Evolutionary conservation across 2,329 filamentous ascomycete genomes (phyloP).

Genomic region (Immersiporthe knoxdaviesiana): DNA sequence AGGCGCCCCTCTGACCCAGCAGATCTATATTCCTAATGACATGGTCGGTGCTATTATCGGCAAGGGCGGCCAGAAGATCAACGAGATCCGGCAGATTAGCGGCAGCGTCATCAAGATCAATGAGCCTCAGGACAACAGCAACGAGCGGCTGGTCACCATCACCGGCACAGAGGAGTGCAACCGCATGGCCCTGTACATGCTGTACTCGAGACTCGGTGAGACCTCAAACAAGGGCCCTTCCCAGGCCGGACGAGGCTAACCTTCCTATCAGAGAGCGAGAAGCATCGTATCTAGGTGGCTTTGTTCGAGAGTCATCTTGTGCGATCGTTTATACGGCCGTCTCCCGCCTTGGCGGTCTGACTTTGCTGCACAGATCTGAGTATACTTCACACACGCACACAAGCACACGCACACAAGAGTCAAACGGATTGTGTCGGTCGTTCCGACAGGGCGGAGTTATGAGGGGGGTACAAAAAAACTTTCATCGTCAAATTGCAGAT

Average conservation of each 20-base stretch:
- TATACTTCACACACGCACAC: slow-evolving; percentile 23
- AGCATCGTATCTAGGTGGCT: slow-evolving; percentile 65
- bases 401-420: slow-evolving; percentile 17
- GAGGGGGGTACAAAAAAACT: slow-evolving; percentile 22
- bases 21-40: slow-evolving; percentile 98
- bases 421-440: slow-evolving; percentile 16
- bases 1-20: slow-evolving; percentile 88
- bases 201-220: slow-evolving; percentile 94
- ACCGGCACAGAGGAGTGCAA: slow-evolving; percentile 98
- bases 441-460: slow-evolving; percentile 27
- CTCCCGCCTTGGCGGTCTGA: background rate
- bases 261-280: slow-evolving; percentile 66
- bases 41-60: slow-evolving; percentile 99
- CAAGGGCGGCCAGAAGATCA: slow-evolving; percentile 98
- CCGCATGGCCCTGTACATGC: slow-evolving; percentile 99
- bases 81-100: slow-evolving; percentile 95
- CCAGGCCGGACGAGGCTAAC: slow-evolving; percentile 25
- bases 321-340: background rate
- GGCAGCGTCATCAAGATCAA: slow-evolving; percentile 99
- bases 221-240: slow-evolving; percentile 32
- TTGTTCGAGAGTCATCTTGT: background rate
- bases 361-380: slow-evolving; percentile 23
- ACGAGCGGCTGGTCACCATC: slow-evolving; percentile 95
- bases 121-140: slow-evolving; percentile 98
- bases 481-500: slow-evolving; percentile 10